Conservation (phyloP, 441 rosid genomes). For the Raphanus hybrid region DNA sequence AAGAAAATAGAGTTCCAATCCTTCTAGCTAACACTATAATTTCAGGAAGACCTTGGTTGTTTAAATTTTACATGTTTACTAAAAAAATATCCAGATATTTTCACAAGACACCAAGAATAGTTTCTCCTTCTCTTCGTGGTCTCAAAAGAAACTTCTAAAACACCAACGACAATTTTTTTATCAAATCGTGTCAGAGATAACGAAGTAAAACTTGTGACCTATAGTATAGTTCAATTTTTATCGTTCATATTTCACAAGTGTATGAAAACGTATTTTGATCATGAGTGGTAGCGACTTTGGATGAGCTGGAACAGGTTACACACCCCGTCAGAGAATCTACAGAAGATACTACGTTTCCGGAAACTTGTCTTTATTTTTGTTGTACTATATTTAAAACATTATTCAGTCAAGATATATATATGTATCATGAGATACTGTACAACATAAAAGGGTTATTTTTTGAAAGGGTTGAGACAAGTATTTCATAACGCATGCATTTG, state of each 20-base stretch:
- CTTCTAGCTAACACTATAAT: background rate
- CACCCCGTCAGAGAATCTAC: slow-evolving; percentile 20
- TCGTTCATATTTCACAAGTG: background rate
- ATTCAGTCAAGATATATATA: background rate
- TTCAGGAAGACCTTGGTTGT: background rate
- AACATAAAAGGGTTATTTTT: background rate
- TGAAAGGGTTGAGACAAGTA: background rate
- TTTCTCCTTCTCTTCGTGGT: background rate
- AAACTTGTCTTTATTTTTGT: background rate
- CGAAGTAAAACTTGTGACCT: background rate
- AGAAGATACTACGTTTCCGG: background rate
- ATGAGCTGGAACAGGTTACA: slow-evolving; percentile 33
- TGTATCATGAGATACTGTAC: background rate
- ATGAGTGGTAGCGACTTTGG: slow-evolving; percentile 26
- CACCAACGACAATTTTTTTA: background rate
- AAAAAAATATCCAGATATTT: background rate
- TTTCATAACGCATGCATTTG: slow-evolving; percentile 1
- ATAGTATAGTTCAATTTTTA: background rate
- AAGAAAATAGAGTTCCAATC: background rate
- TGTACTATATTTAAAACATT: background rate
- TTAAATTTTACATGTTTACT: background rate
- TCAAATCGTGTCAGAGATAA: background rate
- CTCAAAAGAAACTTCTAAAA: background rate
- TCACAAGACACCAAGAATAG: background rate
- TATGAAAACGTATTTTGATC: background rate